phyloP scores from a whole-genome alignment of 768 basidiomycete genomes.

The Suillus cothurnatus region DNA sequence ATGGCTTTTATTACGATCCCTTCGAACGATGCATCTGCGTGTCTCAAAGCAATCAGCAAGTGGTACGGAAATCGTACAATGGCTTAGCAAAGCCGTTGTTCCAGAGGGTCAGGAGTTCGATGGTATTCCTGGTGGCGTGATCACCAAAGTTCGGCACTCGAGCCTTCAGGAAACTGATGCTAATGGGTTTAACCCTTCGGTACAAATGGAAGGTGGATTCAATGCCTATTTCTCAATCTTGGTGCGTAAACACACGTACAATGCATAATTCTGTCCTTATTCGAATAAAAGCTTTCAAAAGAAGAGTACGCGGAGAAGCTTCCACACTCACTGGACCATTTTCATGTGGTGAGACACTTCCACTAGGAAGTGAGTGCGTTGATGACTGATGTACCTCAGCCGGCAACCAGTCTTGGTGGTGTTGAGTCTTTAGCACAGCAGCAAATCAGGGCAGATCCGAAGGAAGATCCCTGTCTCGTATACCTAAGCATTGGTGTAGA shows the following conservation, averaged over 20 bases:
- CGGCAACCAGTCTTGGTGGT: constrained; percentile 85
- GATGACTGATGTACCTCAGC: constrained; percentile 39
- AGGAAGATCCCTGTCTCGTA: constrained; percentile 65
- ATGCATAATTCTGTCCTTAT: constrained; percentile 4
- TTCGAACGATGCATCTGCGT: constrained; percentile 82
- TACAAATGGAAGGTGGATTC: constrained; percentile 78
- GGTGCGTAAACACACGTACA: constrained; percentile 38
- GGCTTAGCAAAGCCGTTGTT: constrained; percentile 61
- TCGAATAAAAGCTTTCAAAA: constrained; percentile 46
- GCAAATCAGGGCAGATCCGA: constrained; percentile 58
- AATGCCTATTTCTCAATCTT: constrained; percentile 73
- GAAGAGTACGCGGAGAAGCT: constrained; percentile 55
- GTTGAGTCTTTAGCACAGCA: constrained; percentile 86
- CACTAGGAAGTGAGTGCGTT: background rate
- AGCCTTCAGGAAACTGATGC: constrained; percentile 65
- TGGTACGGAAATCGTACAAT: constrained; percentile 70
- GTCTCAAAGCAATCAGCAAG: constrained; percentile 76
- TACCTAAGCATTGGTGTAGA: constrained; percentile 85
- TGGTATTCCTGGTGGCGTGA: constrained; percentile 67
- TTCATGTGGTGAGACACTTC: constrained; percentile 55
- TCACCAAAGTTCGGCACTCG: constrained; percentile 76
- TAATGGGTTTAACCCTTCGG: constrained; percentile 63
- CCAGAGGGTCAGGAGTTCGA: constrained; percentile 56
- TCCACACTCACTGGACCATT: constrained; percentile 65
- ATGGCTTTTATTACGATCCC: constrained; percentile 82